phyloP scores from a whole-genome alignment of 192 early-diverging fungal genomes.

The Backusella circina region DNA sequence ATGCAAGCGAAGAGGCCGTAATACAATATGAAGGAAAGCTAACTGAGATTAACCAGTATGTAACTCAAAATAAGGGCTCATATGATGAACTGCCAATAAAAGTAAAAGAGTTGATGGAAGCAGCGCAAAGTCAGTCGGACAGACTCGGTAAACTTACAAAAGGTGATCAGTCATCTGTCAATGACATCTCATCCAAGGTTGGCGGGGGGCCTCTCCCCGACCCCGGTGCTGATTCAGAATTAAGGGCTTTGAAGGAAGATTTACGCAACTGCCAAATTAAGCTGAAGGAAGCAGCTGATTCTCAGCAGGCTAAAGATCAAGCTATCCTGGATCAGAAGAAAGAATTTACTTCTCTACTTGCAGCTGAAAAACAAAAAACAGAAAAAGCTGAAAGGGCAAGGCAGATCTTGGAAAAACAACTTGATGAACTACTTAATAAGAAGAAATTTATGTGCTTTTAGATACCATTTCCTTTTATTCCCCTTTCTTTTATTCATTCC shows the following conservation, averaged over 20 bases:
- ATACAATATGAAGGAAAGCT: background rate
- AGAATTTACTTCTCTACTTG: background rate
- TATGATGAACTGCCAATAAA: background rate
- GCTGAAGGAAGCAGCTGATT: background rate
- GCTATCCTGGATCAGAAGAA: background rate
- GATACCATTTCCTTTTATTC: background rate
- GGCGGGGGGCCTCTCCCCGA: background rate
- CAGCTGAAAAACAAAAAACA: background rate
- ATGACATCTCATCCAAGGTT: background rate
- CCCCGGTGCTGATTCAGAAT: background rate
- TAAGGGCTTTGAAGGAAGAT: background rate
- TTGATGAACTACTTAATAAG: conserved; percentile 47
- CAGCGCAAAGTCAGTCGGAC: background rate
- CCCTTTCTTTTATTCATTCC: background rate
- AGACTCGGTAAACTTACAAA: background rate
- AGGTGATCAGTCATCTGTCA: conserved; percentile 10
- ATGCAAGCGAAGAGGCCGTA: conserved; percentile 4
- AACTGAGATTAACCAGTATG: background rate
- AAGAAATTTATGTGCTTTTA: conserved; percentile 54
- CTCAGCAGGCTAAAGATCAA: conserved; percentile 1
- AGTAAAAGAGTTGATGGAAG: conserved; percentile 3
- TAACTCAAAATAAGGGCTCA: background rate
- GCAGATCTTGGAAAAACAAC: conserved; percentile 36
- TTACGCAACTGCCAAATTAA: background rate
- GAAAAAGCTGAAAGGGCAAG: conserved; percentile 29